Base-by-base conservation (phyloP, 2,329 filamentous ascomycete species). In the Harringtonia aguacate region DNA sequence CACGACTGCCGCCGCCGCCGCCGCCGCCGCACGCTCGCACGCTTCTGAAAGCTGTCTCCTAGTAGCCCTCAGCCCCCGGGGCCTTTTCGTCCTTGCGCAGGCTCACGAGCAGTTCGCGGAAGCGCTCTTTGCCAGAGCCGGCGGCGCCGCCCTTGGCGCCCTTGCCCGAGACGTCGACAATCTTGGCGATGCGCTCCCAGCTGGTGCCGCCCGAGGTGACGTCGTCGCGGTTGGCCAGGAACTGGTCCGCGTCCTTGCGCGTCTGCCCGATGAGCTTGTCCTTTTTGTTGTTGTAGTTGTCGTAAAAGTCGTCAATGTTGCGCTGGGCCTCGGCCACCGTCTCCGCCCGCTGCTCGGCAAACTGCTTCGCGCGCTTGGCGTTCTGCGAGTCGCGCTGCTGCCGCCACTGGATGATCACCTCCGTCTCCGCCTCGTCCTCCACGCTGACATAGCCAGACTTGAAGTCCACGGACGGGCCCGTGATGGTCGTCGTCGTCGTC, bases 231-330 rank as follows among this genome's bases (percentile, higher is more conserved):
- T 73, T 88, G 44, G 77, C 81, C 38, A 97, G 69, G 65, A 97
- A 98, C 59, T 95, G 81, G 58, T 97, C 90, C 8, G 90, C 92
- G 55, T 98, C 92, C 62, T 85, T 84, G 56, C 83, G 79, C 45
- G 90, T 92, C 69, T 94, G 86, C 20, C 83, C 73, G 53, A 95
- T 83, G 47, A 77, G 79, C 75, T 97, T 97, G 63, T 98, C 92
- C 63, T 92, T 90, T 70, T 95, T 95, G 64, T 84, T 81, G 71
- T 97, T 97, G 73, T 98, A 98, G 67, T 95, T 95, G 60, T 95
- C 89, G 72, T 98, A 98, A 68, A 97, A 98, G 62, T 95, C 92
- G 62, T 98, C 92, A 52, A 98, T 94, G 63, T 94, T 92, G 61
- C 89, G 77, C 59, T 88, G 87, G 12, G 92, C 92, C 55, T 92